A percentile compares a stretch with the other conserved stretches of the same genome.
These are phyloP conservation scores for Pestalotiopsis sp. DNA, from an alignment of 2,329 filamentous ascomycete genomes.

Conservation along the genomic window DNA sequence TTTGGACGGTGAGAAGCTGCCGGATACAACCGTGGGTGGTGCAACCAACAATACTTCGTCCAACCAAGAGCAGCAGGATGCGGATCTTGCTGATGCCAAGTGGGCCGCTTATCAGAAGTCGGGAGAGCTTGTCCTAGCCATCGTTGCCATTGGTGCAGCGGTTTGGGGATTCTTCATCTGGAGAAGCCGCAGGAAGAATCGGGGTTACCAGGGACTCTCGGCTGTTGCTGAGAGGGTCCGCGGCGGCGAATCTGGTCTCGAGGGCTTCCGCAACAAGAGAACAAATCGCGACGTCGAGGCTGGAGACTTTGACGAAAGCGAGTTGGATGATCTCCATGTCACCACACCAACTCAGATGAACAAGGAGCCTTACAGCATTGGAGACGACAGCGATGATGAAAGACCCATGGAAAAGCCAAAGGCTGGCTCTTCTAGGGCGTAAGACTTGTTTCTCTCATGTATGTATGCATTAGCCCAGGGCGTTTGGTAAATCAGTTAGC, in stretches of 20 bases:
- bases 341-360: conserved; percentile 45
- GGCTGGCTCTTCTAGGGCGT: conserved; percentile 8
- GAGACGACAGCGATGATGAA: conserved; percentile 59
- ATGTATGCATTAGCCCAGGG: not conserved
- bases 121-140: conserved; percentile 80
- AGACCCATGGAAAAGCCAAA: conserved; percentile 29
- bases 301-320: conserved; percentile 67
- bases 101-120: conserved; percentile 89
- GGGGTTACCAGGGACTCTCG: conserved; percentile 56
- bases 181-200: conserved; percentile 59
- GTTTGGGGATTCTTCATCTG: conserved; percentile 77
- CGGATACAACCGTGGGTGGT: conserved; percentile 75
- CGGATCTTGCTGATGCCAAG: conserved; percentile 77
- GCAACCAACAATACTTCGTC: conserved; percentile 63
- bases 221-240: conserved; percentile 38
- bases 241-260: conserved; percentile 38
- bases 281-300: conserved; percentile 59
- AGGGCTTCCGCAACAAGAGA: conserved; percentile 50
- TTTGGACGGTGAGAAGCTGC: conserved; percentile 83
- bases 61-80: conserved; percentile 69
- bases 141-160: conserved; percentile 74
- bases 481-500: not conserved
- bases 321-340: conserved; percentile 63
- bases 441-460: not conserved
- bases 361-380: conserved; percentile 57